Evolutionary conservation across 306 rosid species (phyloP).

Genomic region (Urtica urens): DNA sequence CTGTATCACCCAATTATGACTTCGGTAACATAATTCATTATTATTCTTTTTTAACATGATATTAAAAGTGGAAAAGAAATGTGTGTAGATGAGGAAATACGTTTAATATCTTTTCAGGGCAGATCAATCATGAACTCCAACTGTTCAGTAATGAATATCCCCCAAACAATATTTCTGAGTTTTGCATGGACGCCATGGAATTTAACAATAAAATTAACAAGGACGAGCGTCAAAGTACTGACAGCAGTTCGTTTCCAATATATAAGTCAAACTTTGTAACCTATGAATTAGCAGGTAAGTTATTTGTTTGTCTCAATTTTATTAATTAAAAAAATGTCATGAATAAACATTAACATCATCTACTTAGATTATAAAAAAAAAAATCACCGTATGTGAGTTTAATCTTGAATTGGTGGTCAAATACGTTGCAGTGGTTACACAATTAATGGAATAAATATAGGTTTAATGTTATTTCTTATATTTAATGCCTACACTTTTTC

Average conservation of each 20-base stretch:
- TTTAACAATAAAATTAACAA: constrained; percentile 28
- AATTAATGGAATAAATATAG: no score
- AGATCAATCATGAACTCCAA: constrained; percentile 21
- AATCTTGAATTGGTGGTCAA: no score
- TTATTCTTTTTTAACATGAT: neutral
- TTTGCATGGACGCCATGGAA: constrained; percentile 25
- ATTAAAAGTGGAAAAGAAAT: no score
- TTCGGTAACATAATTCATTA: constrained; percentile 23
- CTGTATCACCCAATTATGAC: constrained; percentile 18
- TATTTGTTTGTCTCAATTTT: constrained; percentile 16
- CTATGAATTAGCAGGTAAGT: constrained; percentile 41
- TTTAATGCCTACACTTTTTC: no score
- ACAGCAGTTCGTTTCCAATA: constrained; percentile 20
- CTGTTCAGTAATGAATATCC: neutral
- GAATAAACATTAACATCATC: constrained; percentile 14
- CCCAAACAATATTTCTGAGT: constrained; percentile 14
- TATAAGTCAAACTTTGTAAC: constrained; percentile 11
- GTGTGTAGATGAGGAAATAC: no score
- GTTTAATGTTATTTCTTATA: no score
- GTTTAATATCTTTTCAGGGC: constrained; percentile 21
- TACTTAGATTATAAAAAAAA: neutral
- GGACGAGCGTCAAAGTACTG: constrained; percentile 18
- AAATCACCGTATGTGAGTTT: no score
- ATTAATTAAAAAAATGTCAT: neutral
- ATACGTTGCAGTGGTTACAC: no score